Conservation (phyloP, 176 grass and related monocot species). For the Rhipidocladum racemiflorum region DNA sequence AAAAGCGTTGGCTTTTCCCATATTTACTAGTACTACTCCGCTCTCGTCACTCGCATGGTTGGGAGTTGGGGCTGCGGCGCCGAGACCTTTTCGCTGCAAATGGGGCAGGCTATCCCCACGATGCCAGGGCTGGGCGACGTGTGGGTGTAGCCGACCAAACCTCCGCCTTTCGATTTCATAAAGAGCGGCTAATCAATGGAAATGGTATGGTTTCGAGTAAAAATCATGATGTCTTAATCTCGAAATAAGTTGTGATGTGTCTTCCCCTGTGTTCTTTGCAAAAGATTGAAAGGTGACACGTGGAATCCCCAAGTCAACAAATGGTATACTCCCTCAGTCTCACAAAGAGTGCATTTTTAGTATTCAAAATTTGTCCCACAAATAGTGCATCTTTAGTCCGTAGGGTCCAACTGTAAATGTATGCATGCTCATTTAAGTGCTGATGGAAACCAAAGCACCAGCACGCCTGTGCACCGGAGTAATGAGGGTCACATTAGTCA, state of each 20-base stretch:
- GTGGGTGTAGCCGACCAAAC: background rate
- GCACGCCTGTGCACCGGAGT: too few species aligned
- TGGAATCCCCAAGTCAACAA: background rate
- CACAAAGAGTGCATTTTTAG: too few species aligned
- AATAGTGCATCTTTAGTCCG: too few species aligned
- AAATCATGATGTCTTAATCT: background rate
- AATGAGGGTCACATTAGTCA: too few species aligned
- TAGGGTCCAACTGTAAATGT: too few species aligned
- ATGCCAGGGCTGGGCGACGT: background rate
- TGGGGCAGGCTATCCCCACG: background rate
- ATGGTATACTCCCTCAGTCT: too few species aligned
- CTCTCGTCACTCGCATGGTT: background rate
- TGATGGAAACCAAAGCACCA: too few species aligned
- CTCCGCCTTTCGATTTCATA: background rate
- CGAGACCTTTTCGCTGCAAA: slow-evolving; percentile 20
- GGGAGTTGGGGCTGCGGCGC: slow-evolving; percentile 21
- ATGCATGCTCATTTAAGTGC: too few species aligned
- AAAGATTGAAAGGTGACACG: background rate
- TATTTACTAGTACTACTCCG: slow-evolving; percentile 7
- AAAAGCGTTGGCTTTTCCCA: slow-evolving; percentile 8
- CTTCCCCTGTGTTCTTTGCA: background rate
- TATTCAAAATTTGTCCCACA: too few species aligned
- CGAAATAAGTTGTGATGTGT: background rate
- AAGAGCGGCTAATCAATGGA: slow-evolving; percentile 28
- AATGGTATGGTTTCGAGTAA: background rate